Base-by-base conservation (phyloP, 441 rosid genomes). In the Populus hybrid region DNA sequence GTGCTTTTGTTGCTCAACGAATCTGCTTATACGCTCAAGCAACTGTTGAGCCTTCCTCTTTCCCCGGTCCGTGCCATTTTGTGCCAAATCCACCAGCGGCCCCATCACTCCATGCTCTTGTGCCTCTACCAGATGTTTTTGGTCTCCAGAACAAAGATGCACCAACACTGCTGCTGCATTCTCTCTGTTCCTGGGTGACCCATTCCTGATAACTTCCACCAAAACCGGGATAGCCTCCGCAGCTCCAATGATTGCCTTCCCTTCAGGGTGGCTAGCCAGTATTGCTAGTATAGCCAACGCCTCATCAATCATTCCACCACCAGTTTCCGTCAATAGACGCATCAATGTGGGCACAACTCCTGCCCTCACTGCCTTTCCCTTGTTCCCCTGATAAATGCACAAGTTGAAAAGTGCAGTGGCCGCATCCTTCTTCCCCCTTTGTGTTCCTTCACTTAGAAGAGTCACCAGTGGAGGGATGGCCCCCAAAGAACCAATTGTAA, bases 361-460 rank as follows among this genome's bases (percentile, higher is more conserved):
- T 24, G 98, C 98, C 75, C 98, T 87, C 66, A 95, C 87, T 14
- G 99, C 98, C 87, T 89, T 92, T 50, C 98, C 99, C 79, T 93
- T 95, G 90, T 95, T 95, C 72, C 99, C 99, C 83, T 93, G 99
- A 84, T 88, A 95, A 30, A 95, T 95, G 83, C 99, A 92, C 84
- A 95, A 82, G 82, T 95, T 95, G 86, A 95, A 95, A n/a, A 95
- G 91, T 46, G 99, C 98, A 21, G 99, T 95, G 1, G 99, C 99
- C 3, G 98, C 99, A 71, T 95, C 99, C 83, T 93, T 92, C 86
- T 90, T 95, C 71, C 99, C 99, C 79, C 99, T 87, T 66, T 86
- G 97, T 28, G 94, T 91, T 6, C 99, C 99, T 86, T 92, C 97
- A 7, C 88, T 86, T n/a, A 95, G 88, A 40, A 95, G 88, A 7